These are phyloP conservation scores for Pseudogymnoascus sp. DNA, from an alignment of 2,329 filamentous ascomycete species.

Conservation along the genomic window DNA sequence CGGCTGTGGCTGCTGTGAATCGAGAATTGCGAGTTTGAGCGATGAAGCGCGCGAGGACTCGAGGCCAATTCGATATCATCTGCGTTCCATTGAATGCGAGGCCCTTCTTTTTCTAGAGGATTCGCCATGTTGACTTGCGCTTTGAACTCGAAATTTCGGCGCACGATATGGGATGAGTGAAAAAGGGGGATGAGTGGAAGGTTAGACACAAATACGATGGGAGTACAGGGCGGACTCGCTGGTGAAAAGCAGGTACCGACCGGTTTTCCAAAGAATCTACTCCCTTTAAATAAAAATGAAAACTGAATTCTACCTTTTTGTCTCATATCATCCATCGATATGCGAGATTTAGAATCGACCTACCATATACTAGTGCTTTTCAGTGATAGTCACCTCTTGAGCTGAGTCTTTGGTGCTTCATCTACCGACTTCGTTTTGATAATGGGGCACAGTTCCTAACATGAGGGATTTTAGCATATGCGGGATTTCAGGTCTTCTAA, in stretches of 20 bases:
- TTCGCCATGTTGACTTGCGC: not conserved
- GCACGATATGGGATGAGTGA: not conserved
- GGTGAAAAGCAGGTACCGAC: not conserved
- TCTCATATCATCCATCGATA: not conserved
- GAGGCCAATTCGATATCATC: slow-evolving; percentile 19
- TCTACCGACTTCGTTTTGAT: not conserved
- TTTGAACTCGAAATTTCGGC: not conserved
- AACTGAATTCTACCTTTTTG: not conserved
- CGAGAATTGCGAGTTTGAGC: slow-evolving; percentile 23
- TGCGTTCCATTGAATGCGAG: slow-evolving; percentile 23
- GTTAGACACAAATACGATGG: not conserved
- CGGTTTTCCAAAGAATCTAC: not conserved
- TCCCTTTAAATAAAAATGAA: not conserved
- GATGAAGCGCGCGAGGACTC: slow-evolving; percentile 19
- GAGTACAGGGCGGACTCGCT: not conserved
- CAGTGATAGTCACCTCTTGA: not conserved
- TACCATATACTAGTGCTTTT: not conserved
- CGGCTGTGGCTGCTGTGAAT: slow-evolving; percentile 24
- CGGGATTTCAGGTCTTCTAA: not conserved
- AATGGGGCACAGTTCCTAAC: not conserved
- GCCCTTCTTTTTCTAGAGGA: not conserved
- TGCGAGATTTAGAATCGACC: not conserved
- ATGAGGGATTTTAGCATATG: not conserved
- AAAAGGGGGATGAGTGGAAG: not conserved
- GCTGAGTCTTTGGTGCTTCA: not conserved